Evolutionary conservation across 106 monocot species (phyloP).

Genomic region (Hemerocallis citrina): DNA sequence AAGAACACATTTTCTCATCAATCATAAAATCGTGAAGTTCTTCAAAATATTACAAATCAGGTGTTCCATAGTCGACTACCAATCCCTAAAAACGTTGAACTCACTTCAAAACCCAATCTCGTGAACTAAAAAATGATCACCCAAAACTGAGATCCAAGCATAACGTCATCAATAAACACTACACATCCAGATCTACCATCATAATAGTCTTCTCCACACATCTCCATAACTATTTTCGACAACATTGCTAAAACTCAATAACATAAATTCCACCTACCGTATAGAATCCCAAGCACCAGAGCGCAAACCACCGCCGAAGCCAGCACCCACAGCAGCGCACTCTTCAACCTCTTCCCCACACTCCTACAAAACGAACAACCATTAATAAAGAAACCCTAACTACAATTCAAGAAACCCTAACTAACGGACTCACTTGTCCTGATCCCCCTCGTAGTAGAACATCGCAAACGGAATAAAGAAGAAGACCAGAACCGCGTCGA

Average conservation of each 20-base stretch:
- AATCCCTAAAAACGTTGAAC: too few species aligned
- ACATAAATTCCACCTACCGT: slow-evolving; percentile 32
- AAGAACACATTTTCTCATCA: too few species aligned
- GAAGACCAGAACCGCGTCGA: slow-evolving; percentile 80
- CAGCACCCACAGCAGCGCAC: slow-evolving; percentile 62
- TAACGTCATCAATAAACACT: too few species aligned
- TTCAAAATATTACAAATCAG: too few species aligned
- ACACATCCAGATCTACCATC: too few species aligned
- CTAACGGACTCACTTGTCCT: slow-evolving; percentile 55
- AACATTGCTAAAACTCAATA: neutral
- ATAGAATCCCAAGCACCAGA: slow-evolving; percentile 81
- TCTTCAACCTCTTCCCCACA: slow-evolving; percentile 64
- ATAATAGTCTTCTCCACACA: too few species aligned
- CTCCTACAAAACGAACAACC: slow-evolving; percentile 34
- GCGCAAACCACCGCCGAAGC: slow-evolving; percentile 62
- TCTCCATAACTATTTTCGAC: too few species aligned
- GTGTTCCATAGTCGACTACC: too few species aligned
- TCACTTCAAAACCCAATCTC: too few species aligned
- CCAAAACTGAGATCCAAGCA: too few species aligned
- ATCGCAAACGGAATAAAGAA: slow-evolving; percentile 91
- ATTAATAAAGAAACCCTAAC: neutral
- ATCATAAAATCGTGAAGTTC: too few species aligned
- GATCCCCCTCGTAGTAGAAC: slow-evolving; percentile 98
- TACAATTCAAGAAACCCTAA: neutral
- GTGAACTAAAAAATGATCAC: too few species aligned